phyloP scores from a whole-genome alignment of 1,284 basidiomycete species.

The Inonotus hispidus region DNA sequence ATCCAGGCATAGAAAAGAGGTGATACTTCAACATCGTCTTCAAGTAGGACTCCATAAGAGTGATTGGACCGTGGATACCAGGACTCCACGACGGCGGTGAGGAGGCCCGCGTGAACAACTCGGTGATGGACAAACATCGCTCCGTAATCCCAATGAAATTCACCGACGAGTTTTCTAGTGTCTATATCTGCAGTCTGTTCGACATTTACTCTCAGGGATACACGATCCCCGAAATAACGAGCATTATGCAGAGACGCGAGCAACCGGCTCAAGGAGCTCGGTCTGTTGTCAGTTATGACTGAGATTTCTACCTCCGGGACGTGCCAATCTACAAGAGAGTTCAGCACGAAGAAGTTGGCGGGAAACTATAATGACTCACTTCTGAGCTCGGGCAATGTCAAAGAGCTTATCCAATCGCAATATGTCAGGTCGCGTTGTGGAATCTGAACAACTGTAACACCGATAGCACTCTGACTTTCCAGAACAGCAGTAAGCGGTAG shows the following conservation, averaged over 20 bases:
- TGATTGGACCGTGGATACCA: constrained; percentile 76
- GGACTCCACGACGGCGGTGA: constrained; percentile 77
- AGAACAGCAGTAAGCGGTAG: constrained; percentile 12
- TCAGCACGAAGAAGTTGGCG: not conserved
- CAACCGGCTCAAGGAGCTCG: constrained; percentile 63
- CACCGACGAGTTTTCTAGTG: constrained; percentile 48
- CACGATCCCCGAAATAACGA: constrained; percentile 61
- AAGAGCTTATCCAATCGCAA: constrained; percentile 59
- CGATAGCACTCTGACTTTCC: constrained; percentile 13
- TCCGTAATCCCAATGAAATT: constrained; percentile 57
- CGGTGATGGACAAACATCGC: constrained; percentile 58
- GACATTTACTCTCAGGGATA: constrained; percentile 62
- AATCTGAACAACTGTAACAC: constrained; percentile 40
- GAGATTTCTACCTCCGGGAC: constrained; percentile 59
- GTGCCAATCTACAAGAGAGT: constrained; percentile 60
- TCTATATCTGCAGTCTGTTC: constrained; percentile 66
- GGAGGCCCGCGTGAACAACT: constrained; percentile 67
- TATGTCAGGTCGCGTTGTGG: constrained; percentile 48
- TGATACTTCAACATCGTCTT: constrained; percentile 81
- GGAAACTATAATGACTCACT: constrained; percentile 33
- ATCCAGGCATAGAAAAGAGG: constrained; percentile 79
- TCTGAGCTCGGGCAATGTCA: constrained; percentile 50
- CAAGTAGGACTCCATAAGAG: constrained; percentile 71
- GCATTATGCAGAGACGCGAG: constrained; percentile 55
- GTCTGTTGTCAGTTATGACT: constrained; percentile 73